Percentiles rank a stretch among this genome's conserved stretches.
These are phyloP conservation scores for Backusella liffmaniae DNA, from an alignment of 192 early-diverging fungal genomes.

Conservation along the genomic window DNA sequence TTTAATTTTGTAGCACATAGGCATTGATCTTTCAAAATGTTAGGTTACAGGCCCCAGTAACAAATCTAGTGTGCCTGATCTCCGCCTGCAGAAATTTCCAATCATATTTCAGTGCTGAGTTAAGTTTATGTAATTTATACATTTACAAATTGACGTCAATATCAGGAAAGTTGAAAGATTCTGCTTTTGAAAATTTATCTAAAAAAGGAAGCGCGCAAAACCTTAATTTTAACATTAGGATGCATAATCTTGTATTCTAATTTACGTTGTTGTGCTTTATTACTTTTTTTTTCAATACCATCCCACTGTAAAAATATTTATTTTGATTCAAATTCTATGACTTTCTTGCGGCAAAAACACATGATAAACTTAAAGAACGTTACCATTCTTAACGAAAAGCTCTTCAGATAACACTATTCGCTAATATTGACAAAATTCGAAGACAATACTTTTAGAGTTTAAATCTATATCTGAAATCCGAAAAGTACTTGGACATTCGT, in stretches of 20 bases:
- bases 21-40: neutral
- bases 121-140: neutral
- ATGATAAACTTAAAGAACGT: no score
- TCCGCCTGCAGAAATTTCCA: neutral
- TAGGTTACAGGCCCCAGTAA: neutral
- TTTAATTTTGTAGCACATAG: neutral
- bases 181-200: neutral
- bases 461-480: no score
- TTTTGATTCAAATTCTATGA: no score
- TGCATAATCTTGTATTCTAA: neutral
- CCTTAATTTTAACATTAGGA: neutral
- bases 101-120: neutral
- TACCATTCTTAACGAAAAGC: no score
- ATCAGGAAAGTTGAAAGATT: neutral
- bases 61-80: neutral
- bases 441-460: no score
- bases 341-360: no score
- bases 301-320: no score
- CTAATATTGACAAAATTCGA: no score
- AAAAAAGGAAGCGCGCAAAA: neutral
- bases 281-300: no score
- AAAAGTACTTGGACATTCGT: no score
- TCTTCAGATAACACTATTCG: no score
- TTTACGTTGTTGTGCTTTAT: no score
- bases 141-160: neutral